A percentile compares a stretch with the other conserved stretches of the same genome.
phyloP scores from a whole-genome alignment of 1,284 basidiomycete genomes.

The Trametes pubescens region DNA sequence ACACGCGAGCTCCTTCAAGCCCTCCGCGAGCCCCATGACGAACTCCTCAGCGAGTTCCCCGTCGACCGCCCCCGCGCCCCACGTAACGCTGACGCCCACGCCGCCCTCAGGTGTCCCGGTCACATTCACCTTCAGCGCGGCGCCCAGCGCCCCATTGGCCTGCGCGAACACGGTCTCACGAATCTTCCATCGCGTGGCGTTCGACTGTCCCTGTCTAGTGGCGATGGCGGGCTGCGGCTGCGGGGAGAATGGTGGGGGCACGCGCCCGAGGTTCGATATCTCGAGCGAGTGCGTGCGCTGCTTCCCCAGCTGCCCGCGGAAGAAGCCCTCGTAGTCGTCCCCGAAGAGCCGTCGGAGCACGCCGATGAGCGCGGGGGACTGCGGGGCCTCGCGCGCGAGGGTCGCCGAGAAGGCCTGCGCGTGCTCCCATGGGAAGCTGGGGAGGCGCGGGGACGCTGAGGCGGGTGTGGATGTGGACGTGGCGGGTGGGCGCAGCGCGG shows the following conservation, averaged over 20 bases:
- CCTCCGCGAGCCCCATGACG: slow-evolving; percentile 30
- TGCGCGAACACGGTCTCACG: slow-evolving; percentile 41
- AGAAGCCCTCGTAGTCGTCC: slow-evolving; percentile 38
- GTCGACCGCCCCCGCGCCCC: slow-evolving; percentile 45
- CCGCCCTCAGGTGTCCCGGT: slow-evolving; percentile 45
- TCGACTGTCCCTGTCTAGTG: not conserved
- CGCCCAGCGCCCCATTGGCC: slow-evolving; percentile 43
- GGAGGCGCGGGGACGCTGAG: not conserved
- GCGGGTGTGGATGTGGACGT: not conserved
- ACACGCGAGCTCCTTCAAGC: slow-evolving; percentile 13
- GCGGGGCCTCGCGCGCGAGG: slow-evolving; percentile 24
- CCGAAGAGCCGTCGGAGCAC: slow-evolving; percentile 44
- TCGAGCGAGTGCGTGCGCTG: slow-evolving; percentile 43
- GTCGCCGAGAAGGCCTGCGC: slow-evolving; percentile 29
- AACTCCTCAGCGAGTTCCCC: slow-evolving; percentile 43
- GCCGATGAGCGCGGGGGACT: slow-evolving; percentile 42
- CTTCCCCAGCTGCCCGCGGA: slow-evolving; percentile 41
- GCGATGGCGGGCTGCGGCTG: too few relatives aligned
- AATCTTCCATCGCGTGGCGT: slow-evolving; percentile 33
- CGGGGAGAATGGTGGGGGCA: not conserved
- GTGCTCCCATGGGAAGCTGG: slow-evolving; percentile 36
- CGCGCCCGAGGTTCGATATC: slow-evolving; percentile 46
- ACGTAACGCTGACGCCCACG: slow-evolving; percentile 44
- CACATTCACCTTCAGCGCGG: slow-evolving; percentile 45
- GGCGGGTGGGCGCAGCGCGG: not conserved